phyloP scores from a whole-genome alignment of 2,329 filamentous ascomycete species.

The Westerdykella ornata region DNA sequence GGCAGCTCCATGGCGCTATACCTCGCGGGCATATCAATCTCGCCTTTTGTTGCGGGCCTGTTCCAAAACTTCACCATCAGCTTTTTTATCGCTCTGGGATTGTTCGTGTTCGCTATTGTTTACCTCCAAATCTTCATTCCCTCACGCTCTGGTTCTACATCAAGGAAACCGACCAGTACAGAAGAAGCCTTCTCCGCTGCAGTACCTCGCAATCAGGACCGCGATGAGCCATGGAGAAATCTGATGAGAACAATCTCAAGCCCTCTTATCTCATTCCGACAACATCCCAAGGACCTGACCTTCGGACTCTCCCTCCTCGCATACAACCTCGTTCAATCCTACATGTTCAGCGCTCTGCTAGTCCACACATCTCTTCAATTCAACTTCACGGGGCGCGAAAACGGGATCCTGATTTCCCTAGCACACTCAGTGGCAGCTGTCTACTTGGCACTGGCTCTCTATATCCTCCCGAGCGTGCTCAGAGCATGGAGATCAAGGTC shows the following conservation, averaged over 20 bases:
- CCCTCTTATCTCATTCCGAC: neutral
- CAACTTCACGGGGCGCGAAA: slow-evolving; percentile 7
- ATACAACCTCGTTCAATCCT: slow-evolving; percentile 9
- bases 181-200: neutral
- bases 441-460: slow-evolving; percentile 6
- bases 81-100: neutral
- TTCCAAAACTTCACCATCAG: slow-evolving; percentile 4
- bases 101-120: neutral
- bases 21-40: slow-evolving; percentile 9
- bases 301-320: slow-evolving; percentile 3
- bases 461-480: neutral
- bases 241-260: too few relatives aligned
- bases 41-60: slow-evolving; percentile 5
- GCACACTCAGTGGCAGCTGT: slow-evolving; percentile 4
- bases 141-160: too few relatives aligned
- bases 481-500: neutral
- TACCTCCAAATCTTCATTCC: slow-evolving; percentile 2
- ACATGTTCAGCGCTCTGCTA: slow-evolving; percentile 7
- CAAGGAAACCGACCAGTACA: too few relatives aligned
- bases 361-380: slow-evolving; percentile 7
- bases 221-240: neutral
- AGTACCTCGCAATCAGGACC: neutral
- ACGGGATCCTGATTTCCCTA: slow-evolving; percentile 9
- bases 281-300: neutral
- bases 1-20: slow-evolving; percentile 7